phyloP scores from a whole-genome alignment of 2,329 filamentous ascomycete species.

The Ceratocystis cubensis region DNA sequence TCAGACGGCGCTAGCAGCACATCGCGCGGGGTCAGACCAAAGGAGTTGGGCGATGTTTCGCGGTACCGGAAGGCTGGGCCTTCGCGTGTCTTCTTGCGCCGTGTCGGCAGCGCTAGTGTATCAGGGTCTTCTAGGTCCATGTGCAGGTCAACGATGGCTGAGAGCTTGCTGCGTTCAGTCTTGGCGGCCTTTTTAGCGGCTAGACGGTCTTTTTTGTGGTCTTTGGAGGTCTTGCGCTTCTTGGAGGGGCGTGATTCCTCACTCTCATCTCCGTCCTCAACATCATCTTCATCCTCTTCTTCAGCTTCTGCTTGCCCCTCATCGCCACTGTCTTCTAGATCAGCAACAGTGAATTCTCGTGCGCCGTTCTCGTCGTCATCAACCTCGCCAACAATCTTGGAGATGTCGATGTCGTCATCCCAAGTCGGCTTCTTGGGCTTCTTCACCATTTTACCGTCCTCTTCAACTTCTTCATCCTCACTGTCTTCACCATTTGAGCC shows the following conservation, averaged over 20 bases:
- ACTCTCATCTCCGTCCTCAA: constrained; percentile 30
- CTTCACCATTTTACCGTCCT: constrained; percentile 34
- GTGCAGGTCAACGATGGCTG: constrained; percentile 71
- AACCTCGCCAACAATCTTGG: constrained; percentile 78
- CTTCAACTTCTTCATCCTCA: constrained; percentile 45
- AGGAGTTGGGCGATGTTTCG: constrained; percentile 79
- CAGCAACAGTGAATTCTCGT: constrained; percentile 41
- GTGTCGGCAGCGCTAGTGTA: constrained; percentile 32
- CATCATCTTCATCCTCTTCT: constrained; percentile 29
- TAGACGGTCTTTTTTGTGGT: constrained; percentile 46
- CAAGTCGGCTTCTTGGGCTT: constrained; percentile 72
- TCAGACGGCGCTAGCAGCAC: constrained; percentile 84
- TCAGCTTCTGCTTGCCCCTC: constrained; percentile 24
- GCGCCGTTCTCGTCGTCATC: constrained; percentile 45
- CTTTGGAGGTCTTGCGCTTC: constrained; percentile 48
- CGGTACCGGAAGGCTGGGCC: constrained; percentile 68
- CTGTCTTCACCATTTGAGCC: constrained; percentile 55
- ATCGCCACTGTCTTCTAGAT: constrained; percentile 36
- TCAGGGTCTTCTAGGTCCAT: constrained; percentile 60
- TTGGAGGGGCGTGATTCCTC: constrained; percentile 36
- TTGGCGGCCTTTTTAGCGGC: constrained; percentile 59
- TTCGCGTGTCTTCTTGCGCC: constrained; percentile 18
- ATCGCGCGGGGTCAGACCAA: constrained; percentile 78
- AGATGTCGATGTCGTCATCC: constrained; percentile 97
- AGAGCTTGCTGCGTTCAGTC: constrained; percentile 69